Evolutionary conservation across 148 eudicot species (phyloP).

Genomic region (Vaccinium myrtillus): DNA sequence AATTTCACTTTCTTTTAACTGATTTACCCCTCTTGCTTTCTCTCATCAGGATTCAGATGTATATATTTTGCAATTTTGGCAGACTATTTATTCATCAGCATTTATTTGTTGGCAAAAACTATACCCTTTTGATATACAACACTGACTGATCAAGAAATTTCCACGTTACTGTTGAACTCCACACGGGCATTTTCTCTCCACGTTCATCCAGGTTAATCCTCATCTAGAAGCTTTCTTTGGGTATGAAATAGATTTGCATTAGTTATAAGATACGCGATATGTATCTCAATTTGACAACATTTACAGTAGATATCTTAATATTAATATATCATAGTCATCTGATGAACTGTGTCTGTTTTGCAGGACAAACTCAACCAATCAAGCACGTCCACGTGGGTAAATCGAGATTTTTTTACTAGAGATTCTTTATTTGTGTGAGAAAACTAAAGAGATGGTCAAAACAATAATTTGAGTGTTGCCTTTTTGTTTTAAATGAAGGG

Average conservation of each 20-base stretch:
- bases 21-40: constrained; percentile 13
- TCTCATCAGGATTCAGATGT: constrained; percentile 42
- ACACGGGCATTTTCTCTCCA: neutral
- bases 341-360: constrained; percentile 4
- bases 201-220: neutral
- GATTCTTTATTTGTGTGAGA: constrained; percentile 30
- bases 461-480: constrained; percentile 29
- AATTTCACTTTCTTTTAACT: constrained; percentile 15
- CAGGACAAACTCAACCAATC: constrained; percentile 21
- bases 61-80: constrained; percentile 33
- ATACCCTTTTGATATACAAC: neutral
- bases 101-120: neutral
- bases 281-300: neutral
- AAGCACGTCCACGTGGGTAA: constrained; percentile 20
- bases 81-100: constrained; percentile 23
- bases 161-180: neutral
- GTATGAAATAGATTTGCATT: neutral
- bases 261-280: neutral
- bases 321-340: neutral
- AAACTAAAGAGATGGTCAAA: constrained; percentile 18
- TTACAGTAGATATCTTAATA: neutral
- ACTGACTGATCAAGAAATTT: neutral
- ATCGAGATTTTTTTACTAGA: constrained; percentile 12
- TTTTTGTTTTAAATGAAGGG: constrained; percentile 23
- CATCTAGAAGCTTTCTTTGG: neutral